A percentile compares a stretch with the other conserved stretches of the same genome.
Conservation (phyloP, 768 basidiomycete genomes). For the Myochromella boudieri region DNA sequence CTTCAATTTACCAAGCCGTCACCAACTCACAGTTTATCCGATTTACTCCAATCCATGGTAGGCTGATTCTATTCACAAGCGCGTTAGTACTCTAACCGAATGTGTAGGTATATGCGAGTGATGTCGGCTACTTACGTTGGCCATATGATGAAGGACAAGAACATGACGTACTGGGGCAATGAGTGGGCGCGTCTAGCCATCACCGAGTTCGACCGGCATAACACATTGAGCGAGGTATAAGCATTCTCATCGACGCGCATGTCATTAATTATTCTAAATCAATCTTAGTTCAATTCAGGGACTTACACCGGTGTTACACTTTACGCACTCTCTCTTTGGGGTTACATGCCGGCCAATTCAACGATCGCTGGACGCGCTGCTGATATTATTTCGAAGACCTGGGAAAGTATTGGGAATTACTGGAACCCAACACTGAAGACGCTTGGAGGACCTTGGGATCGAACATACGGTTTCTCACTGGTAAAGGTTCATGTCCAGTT, state of each 20-base stretch:
- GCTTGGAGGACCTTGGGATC: slow-evolving; percentile 28
- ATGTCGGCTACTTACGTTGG: slow-evolving; percentile 32
- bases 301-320: slow-evolving; percentile 30
- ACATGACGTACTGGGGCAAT: slow-evolving; percentile 31
- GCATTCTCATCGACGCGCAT: background rate
- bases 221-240: slow-evolving; percentile 27
- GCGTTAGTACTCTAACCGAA: background rate
- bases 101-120: slow-evolving; percentile 28
- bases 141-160: slow-evolving; percentile 25
- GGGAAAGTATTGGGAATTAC: slow-evolving; percentile 20
- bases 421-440: slow-evolving; percentile 28
- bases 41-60: slow-evolving; percentile 30
- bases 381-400: slow-evolving; percentile 25
- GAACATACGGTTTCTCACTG: slow-evolving; percentile 30
- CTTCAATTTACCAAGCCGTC: background rate
- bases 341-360: slow-evolving; percentile 29
- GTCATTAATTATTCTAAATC: background rate
- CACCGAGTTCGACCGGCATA: slow-evolving; percentile 24
- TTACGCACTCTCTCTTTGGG: slow-evolving; percentile 30
- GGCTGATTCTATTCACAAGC: background rate
- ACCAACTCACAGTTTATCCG: slow-evolving; percentile 21
- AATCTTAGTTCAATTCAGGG: slow-evolving; percentile 26
- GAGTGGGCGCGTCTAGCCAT: slow-evolving; percentile 28
- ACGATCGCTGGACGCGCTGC: slow-evolving; percentile 21
- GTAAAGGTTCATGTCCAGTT: slow-evolving; percentile 7